Evolutionary conservation across 75 land plant species (phyloP).

Genomic region (Sequoia sempervirens): DNA sequence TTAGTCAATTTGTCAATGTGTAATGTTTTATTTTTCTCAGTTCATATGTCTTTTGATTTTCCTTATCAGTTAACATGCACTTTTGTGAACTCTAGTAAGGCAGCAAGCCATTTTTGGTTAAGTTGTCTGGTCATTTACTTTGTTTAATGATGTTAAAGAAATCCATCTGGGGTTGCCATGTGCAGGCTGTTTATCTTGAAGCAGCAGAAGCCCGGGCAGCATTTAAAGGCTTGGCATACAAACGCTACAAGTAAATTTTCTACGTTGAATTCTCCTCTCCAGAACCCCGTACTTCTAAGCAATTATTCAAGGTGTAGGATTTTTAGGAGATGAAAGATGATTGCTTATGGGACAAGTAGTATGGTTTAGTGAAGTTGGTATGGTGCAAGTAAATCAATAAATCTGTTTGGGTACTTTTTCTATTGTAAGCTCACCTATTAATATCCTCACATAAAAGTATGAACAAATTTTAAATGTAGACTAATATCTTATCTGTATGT

Average conservation of each 20-base stretch:
- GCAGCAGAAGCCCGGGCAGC: constrained; percentile 84
- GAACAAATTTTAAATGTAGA: no score
- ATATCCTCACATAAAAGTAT: background rate
- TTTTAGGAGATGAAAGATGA: background rate
- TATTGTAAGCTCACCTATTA: background rate
- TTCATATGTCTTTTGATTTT: background rate
- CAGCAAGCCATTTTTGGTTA: background rate
- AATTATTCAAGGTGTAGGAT: background rate
- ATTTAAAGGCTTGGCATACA: constrained; percentile 85
- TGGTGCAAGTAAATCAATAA: background rate
- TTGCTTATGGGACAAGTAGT: background rate
- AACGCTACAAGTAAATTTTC: constrained; percentile 70
- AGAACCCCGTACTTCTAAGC: background rate
- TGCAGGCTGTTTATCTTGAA: constrained; percentile 80
- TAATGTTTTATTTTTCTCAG: background rate
- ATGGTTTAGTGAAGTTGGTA: background rate
- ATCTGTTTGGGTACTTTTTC: background rate
- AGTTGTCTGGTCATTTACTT: background rate
- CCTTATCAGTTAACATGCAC: background rate
- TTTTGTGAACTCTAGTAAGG: background rate
- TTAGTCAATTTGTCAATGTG: background rate
- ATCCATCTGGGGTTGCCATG: background rate
- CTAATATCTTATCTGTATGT: no score
- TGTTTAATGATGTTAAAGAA: background rate
- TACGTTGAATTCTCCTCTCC: background rate